A percentile compares a stretch with the other conserved stretches of the same genome.
phyloP scores from a whole-genome alignment of 2,329 filamentous ascomycete genomes.

The Neofusicoccum sp. region DNA sequence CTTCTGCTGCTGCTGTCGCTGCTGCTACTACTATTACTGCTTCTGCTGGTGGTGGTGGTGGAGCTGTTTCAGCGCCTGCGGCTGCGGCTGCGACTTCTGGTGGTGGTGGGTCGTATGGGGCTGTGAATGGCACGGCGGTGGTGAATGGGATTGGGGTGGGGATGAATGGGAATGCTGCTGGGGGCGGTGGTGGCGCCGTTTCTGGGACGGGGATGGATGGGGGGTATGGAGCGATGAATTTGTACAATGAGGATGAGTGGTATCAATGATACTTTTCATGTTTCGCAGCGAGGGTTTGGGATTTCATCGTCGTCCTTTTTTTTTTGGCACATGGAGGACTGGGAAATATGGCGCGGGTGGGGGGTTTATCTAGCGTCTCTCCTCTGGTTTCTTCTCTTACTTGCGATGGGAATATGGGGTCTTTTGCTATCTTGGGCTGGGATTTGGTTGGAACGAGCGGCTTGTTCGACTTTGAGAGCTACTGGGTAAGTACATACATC shows the following conservation, averaged over 20 bases:
- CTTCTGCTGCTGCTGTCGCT: background rate
- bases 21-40: background rate
- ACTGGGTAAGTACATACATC: no score
- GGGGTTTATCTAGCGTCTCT: background rate
- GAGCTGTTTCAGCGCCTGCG: background rate
- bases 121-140: background rate
- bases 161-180: constrained; percentile 20
- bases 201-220: constrained; percentile 22
- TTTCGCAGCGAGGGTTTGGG: background rate
- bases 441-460: no score
- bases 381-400: no score
- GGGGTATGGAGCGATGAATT: constrained; percentile 28
- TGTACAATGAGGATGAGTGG: constrained; percentile 43
- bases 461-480: no score
- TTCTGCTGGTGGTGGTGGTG: background rate
- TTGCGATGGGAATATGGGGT: no score
- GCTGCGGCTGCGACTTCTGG: background rate
- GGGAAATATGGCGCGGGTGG: no score
- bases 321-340: no score
- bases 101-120: background rate
- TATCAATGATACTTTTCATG: constrained; percentile 34
- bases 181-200: constrained; percentile 19
- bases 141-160: constrained; percentile 21
- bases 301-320: background rate
- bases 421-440: no score